phyloP scores from a whole-genome alignment of 352 stramenopile genomes.

The Phytophthora rubi region DNA sequence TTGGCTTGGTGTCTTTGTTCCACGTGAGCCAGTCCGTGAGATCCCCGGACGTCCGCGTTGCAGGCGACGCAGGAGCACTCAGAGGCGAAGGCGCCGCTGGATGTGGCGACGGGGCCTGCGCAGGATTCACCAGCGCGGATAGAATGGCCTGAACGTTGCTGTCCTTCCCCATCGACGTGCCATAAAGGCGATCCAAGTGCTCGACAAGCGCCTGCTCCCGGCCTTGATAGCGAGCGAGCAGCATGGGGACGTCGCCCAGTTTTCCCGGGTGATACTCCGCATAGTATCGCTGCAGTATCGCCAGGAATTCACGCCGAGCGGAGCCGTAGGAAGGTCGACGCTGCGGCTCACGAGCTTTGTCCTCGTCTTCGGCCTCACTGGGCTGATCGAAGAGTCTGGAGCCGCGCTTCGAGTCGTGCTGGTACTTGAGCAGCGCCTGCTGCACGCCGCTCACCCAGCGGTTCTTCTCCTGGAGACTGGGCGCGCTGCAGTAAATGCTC shows the following conservation, averaged over 20 bases:
- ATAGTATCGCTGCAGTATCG: constrained; percentile 61
- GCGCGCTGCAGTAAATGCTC: constrained; percentile 71
- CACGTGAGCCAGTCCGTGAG: constrained; percentile 48
- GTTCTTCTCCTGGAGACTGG: constrained; percentile 64
- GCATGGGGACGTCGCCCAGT: constrained; percentile 60
- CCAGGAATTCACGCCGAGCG: constrained; percentile 34
- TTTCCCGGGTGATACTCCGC: constrained; percentile 67
- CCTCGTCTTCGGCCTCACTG: constrained; percentile 36
- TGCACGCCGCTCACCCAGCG: constrained; percentile 71
- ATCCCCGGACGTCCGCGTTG: constrained; percentile 15
- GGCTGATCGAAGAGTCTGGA: constrained; percentile 23
- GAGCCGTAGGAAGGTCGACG: constrained; percentile 17
- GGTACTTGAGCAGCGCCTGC: constrained; percentile 46
- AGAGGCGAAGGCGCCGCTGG: background rate
- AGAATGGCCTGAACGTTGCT: constrained; percentile 41
- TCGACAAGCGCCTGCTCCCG: constrained; percentile 61
- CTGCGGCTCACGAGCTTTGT: constrained; percentile 1
- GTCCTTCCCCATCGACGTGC: constrained; percentile 49
- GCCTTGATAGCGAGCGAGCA: constrained; percentile 52
- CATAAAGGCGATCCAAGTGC: constrained; percentile 77
- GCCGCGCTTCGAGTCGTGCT: constrained; percentile 26
- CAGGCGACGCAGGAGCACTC: constrained; percentile 40
- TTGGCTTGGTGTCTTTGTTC: constrained; percentile 32
- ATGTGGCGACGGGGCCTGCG: background rate
- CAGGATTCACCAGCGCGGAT: constrained; percentile 15